Evolutionary conservation across 2,329 filamentous ascomycete species (phyloP), one percentile per base, ranked within the genome.

Genomic region (Coleophoma cylindrospora): DNA sequence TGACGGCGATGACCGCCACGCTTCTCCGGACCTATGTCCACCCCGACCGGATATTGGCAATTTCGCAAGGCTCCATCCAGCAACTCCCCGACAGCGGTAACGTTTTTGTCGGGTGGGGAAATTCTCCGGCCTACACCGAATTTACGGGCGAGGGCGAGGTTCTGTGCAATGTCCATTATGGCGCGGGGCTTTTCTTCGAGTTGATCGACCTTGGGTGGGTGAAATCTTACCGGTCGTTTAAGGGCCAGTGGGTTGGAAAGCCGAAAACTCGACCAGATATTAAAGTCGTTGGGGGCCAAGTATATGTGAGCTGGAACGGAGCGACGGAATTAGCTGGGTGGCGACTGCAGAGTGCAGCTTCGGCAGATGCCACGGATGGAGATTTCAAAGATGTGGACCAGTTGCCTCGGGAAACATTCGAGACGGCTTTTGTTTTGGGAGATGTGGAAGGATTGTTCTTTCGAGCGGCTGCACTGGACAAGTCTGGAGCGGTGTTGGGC

Each of bases 251-350:
- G 66, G 64, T 62, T 6, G 65, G 65, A 5, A 43, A 57, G 0
- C 63, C 67, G 1, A 60, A 53, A 9, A 65, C 66, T 34, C 56
- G 56, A 1, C 67, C 68, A 3, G 60, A 64, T 0, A 62, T 67
- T 12, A 33, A 17, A 12, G 36, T 43, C 14, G 2, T 22, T 5
- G 33, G 43, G 12, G 43, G 32, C 8, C 17, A 27, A 36, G n/a
- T 64, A 4, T 81, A 75, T 60, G 74, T 79, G 2, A 78, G 73
- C 6, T 77, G 74, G 74, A 77, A 77, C 50, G 74, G 74, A 4
- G 74, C 74, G 38, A 77, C 73, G 0, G 70, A 73, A 57, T 72
- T 72, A 0, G 60, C 54, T 3, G 32, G 51, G 2, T 77, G 79
- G 79, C 32, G 21, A 15, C 41, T 44, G 6, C 41, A 44, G 21